Percentiles rank a stretch among this genome's conserved stretches.
Evolutionary conservation across 768 basidiomycete genomes (phyloP).

Genomic region (Piloderma croceum): DNA sequence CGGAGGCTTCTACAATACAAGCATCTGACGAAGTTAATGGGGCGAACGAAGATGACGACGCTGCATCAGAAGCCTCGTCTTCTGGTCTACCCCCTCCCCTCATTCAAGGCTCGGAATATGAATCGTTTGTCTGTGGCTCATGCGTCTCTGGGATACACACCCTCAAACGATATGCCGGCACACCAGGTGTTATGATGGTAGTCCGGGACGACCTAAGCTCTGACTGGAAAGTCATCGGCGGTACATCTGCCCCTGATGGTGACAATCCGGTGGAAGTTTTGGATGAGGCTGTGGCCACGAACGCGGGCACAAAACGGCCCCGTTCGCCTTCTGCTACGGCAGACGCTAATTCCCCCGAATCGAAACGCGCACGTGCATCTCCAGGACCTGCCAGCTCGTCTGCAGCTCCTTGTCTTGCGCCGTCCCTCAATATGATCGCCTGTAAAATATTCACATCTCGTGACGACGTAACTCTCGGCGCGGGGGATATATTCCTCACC

Average conservation of each 20-base stretch:
- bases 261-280: constrained; percentile 24
- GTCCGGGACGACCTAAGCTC: constrained; percentile 41
- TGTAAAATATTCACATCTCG: constrained; percentile 37
- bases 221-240: constrained; percentile 51
- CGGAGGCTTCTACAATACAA: neutral
- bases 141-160: constrained; percentile 56
- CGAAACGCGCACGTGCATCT: constrained; percentile 42
- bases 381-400: constrained; percentile 22
- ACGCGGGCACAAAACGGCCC: constrained; percentile 42
- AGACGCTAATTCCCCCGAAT: constrained; percentile 29
- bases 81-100: constrained; percentile 64
- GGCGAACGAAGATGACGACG: constrained; percentile 40
- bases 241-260: constrained; percentile 11
- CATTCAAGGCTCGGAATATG: constrained; percentile 64
- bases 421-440: constrained; percentile 40
- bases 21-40: constrained; percentile 12
- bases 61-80: constrained; percentile 56
- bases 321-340: constrained; percentile 20
- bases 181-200: constrained; percentile 62
- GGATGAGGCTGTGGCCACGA: constrained; percentile 17
- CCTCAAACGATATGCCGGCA: constrained; percentile 62
- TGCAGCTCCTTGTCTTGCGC: constrained; percentile 47
- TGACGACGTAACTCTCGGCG: constrained; percentile 33
- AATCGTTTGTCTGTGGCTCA: constrained; percentile 63
- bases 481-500: constrained; percentile 71